Conservation (phyloP, 352 stramenopile genomes). For the Hyaloperonospora arabidopsidis region DNA sequence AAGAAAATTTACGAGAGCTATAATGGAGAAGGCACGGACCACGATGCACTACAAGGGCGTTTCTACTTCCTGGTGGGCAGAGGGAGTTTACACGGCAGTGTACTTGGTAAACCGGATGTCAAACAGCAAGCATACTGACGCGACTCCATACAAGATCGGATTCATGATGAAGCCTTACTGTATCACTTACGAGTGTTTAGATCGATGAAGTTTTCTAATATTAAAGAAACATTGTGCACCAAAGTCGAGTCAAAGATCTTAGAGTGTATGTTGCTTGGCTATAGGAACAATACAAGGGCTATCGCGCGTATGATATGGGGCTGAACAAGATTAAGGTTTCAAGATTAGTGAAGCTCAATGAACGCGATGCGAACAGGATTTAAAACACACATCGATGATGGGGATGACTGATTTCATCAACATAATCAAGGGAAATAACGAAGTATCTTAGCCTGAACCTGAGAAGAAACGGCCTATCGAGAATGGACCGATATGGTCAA, state of each 20-base stretch:
- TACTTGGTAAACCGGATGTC: constrained; percentile 2
- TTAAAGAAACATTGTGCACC: constrained; percentile 4
- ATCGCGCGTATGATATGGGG: constrained; percentile 13
- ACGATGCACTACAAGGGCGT: constrained; percentile 27
- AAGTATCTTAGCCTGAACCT: neutral
- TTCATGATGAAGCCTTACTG: constrained; percentile 14
- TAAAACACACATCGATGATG: constrained; percentile 7
- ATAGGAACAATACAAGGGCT: constrained; percentile 1
- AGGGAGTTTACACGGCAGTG: constrained; percentile 18
- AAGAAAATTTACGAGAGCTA: constrained; percentile 4
- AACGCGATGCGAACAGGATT: constrained; percentile 11
- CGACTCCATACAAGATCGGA: constrained; percentile 18
- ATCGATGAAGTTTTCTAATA: constrained; percentile 20
- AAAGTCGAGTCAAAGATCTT: neutral
- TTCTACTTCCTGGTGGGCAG: constrained; percentile 20
- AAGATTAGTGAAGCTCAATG: constrained; percentile 14
- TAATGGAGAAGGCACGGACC: constrained; percentile 17
- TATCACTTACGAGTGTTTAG: constrained; percentile 25
- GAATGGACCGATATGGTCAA: neutral
- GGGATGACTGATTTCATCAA: neutral
- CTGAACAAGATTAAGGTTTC: constrained; percentile 12
- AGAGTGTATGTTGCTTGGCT: neutral
- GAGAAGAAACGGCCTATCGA: neutral
- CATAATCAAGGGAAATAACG: neutral
- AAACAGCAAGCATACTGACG: neutral